Evolutionary conservation across 2,329 filamentous ascomycete species (phyloP).

Genomic region (Tolypocladium ovalisporum): DNA sequence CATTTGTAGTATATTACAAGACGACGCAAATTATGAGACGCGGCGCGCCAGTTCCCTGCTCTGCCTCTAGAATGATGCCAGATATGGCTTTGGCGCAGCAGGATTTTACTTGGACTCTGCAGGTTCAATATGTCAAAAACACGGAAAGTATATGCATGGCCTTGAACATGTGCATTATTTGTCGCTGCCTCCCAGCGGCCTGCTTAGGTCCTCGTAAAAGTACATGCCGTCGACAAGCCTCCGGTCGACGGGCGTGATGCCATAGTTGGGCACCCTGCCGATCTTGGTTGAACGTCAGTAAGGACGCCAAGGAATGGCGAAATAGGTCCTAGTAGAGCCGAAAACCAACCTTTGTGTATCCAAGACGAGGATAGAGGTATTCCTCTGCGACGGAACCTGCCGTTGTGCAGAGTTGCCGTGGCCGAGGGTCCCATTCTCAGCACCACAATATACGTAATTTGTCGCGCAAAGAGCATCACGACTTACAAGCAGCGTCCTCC

Average conservation of each 20-base stretch:
- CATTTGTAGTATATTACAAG: background rate
- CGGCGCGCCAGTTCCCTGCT: background rate
- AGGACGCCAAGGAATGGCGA: background rate
- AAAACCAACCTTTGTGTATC: slow-evolving; percentile 3
- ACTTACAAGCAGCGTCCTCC: background rate
- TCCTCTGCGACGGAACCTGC: slow-evolving; percentile 4
- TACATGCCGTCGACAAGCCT: slow-evolving; percentile 4
- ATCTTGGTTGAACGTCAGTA: background rate
- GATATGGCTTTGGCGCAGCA: background rate
- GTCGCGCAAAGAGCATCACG: no score
- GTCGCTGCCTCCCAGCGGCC: background rate
- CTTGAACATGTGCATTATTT: background rate
- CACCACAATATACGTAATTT: no score
- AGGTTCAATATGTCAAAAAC: background rate
- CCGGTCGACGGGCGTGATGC: slow-evolving; percentile 4
- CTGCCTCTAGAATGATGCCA: background rate
- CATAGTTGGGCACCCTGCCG: slow-evolving; percentile 4
- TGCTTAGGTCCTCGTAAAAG: background rate
- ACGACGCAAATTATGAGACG: background rate
- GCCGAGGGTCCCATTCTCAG: background rate
- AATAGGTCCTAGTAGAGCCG: background rate
- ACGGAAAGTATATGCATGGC: no score
- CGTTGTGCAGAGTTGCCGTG: slow-evolving; percentile 3
- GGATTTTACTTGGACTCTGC: no score
- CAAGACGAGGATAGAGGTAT: slow-evolving; percentile 4